Conservation (phyloP, 441 rosid genomes). For the Dalechampia spathulata region DNA sequence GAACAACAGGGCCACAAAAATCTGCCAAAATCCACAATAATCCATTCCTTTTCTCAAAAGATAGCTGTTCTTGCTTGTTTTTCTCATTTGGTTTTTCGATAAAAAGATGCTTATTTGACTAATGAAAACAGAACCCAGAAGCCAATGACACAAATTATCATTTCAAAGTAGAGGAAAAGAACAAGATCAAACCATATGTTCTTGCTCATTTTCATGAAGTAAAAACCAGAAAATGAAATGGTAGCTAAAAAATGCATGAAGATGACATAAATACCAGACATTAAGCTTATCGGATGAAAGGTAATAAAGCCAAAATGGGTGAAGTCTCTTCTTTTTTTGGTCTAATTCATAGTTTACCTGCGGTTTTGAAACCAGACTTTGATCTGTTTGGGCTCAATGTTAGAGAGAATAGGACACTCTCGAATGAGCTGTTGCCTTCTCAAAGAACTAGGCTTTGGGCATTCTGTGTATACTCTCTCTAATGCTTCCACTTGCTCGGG, state of each 20-base stretch:
- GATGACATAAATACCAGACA: background rate
- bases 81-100: too few species aligned
- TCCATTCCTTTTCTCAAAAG: background rate
- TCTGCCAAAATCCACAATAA: background rate
- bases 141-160: too few species aligned
- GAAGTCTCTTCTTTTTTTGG: too few species aligned
- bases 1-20: background rate
- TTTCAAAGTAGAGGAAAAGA: too few species aligned
- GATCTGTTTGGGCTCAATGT: conserved; percentile 92
- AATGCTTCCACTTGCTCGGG: conserved; percentile 96
- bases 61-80: background rate
- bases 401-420: conserved; percentile 84
- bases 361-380: conserved; percentile 99
- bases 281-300: too few species aligned
- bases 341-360: conserved; percentile 45
- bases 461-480: conserved; percentile 84
- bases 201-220: background rate
- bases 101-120: background rate
- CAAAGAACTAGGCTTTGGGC: conserved; percentile 87
- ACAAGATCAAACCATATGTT: background rate
- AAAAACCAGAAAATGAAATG: background rate
- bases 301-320: background rate
- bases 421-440: conserved; percentile 86
- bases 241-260: background rate
- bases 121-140: background rate